These are phyloP conservation scores for Saksenaea oblongispora DNA, from an alignment of 371 early-diverging fungal genomes.

Conservation along the genomic window DNA sequence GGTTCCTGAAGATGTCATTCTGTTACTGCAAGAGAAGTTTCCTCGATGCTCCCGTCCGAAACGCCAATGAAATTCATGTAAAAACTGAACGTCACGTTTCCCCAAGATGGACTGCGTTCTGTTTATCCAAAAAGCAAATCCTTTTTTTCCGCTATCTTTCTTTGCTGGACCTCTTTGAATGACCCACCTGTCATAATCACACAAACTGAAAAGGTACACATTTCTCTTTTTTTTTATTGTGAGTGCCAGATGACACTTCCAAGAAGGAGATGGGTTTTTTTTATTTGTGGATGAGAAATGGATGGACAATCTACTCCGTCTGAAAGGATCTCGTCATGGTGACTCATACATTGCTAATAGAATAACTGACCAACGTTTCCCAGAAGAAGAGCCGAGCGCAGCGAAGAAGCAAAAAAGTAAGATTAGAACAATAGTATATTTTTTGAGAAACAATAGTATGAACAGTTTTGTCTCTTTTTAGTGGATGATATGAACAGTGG, in stretches of 20 bases:
- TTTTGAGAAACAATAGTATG: not conserved
- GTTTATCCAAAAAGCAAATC: no score
- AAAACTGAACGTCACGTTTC: no score
- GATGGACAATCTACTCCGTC: not conserved
- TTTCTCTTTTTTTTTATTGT: not conserved
- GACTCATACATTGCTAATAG: not conserved
- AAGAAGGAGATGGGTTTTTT: not conserved
- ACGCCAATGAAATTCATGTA: no score
- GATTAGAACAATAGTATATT: not conserved
- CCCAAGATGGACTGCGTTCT: no score
- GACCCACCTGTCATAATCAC: conserved; percentile 1
- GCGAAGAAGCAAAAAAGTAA: conserved; percentile 5
- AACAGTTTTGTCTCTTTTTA: conserved; percentile 11
- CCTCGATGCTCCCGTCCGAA: no score
- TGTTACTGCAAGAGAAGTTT: no score
- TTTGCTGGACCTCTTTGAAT: conserved; percentile 1
- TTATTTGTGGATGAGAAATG: not conserved
- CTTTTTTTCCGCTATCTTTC: not conserved
- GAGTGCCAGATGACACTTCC: not conserved
- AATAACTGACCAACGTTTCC: conserved; percentile 6
- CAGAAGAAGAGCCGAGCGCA: conserved; percentile 4
- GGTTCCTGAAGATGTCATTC: no score
- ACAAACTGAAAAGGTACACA: conserved; percentile 1
- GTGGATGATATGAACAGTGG: conserved; percentile 68
- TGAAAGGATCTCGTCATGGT: not conserved